Evolutionary conservation across 257 asterid species (phyloP).

Genomic region (Fraxinus pennsylvanica): DNA sequence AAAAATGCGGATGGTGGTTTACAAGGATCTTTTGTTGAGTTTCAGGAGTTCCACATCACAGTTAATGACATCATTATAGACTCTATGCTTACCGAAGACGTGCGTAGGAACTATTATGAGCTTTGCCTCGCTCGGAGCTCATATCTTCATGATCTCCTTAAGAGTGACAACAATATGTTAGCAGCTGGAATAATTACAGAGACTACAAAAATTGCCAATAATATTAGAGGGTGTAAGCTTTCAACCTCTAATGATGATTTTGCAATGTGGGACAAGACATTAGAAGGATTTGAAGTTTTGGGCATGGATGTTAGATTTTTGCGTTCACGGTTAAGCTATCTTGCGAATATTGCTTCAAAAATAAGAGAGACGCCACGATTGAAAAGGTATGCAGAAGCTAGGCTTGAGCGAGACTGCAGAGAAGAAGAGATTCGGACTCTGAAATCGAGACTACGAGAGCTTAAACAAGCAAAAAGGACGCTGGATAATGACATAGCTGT

Average conservation of each 20-base stretch:
- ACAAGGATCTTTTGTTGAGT: neutral
- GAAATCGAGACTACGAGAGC: neutral
- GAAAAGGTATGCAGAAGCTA: neutral
- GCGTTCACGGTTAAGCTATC: neutral
- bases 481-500: neutral
- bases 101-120: neutral
- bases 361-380: neutral
- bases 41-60: neutral
- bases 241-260: neutral
- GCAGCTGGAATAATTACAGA: conserved; percentile 6
- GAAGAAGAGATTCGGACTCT: neutral
- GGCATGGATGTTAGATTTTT: conserved; percentile 18
- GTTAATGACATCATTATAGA: neutral
- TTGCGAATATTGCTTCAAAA: neutral
- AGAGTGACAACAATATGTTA: neutral
- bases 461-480: neutral
- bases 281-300: neutral
- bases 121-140: neutral
- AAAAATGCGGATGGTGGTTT: neutral
- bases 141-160: neutral
- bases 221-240: neutral
- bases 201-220: conserved; percentile 4
- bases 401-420: neutral
- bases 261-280: conserved; percentile 4
- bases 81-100: neutral